These are phyloP conservation scores for Ogataea neopini DNA, from an alignment of 805 yeast species.

Conservation along the genomic window DNA sequence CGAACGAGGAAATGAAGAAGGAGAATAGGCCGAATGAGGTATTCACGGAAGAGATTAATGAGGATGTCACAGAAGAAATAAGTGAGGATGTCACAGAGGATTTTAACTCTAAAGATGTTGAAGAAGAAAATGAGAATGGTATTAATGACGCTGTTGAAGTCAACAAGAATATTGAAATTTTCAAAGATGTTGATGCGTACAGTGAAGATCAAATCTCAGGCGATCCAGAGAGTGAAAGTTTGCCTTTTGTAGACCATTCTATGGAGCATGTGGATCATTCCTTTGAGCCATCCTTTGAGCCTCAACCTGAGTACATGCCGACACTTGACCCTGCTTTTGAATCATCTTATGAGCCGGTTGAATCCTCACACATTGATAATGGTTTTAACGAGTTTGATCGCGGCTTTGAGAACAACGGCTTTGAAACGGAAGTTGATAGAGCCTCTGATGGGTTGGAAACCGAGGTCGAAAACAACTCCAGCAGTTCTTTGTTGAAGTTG, in stretches of 20 bases:
- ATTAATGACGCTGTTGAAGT: background rate
- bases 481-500: background rate
- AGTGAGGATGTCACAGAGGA: background rate
- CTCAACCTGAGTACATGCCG: too few relatives aligned
- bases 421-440: slow-evolving; percentile 1
- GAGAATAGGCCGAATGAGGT: too few relatives aligned
- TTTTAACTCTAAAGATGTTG: background rate
- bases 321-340: too few relatives aligned
- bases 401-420: background rate
- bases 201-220: too few relatives aligned
- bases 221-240: too few relatives aligned
- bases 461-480: slow-evolving; percentile 2
- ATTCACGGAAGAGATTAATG: too few relatives aligned
- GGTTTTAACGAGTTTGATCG: background rate
- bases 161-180: background rate
- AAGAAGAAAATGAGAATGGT: background rate
- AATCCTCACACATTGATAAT: too few relatives aligned
- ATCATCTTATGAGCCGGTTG: too few relatives aligned
- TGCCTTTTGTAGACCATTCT: too few relatives aligned
- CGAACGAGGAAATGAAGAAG: too few relatives aligned
- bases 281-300: background rate
- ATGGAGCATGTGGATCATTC: too few relatives aligned
- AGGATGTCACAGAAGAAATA: background rate
- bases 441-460: slow-evolving; percentile 2
- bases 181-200: too few relatives aligned